Percentiles rank a stretch among this genome's conserved stretches.
Evolutionary conservation across 306 rosid species (phyloP).

Genomic region (Sindora glabra): DNA sequence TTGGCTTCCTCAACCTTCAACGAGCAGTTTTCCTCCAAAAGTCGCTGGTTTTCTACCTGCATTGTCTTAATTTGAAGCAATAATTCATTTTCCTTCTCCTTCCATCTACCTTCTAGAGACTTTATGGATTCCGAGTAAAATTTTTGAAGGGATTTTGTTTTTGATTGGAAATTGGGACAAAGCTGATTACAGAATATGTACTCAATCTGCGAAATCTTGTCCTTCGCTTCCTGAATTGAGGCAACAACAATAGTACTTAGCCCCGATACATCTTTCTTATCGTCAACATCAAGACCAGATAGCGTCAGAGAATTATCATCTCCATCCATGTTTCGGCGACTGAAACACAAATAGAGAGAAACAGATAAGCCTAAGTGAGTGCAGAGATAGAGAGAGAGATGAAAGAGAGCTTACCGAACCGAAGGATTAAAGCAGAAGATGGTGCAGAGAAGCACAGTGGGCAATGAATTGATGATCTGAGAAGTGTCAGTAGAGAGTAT

Average conservation of each 20-base stretch:
- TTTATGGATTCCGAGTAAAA: conserved; percentile 24
- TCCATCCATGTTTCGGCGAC: neutral
- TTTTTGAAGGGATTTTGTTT: conserved; percentile 24
- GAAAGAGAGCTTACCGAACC: neutral
- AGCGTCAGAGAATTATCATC: conserved; percentile 4
- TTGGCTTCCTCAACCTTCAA: conserved; percentile 28
- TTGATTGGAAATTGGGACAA: conserved; percentile 51
- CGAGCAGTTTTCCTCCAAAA: conserved; percentile 32
- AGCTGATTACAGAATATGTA: conserved; percentile 67
- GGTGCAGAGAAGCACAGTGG: no score
- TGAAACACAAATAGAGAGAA: neutral
- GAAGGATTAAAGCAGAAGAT: neutral
- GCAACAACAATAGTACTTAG: conserved; percentile 83
- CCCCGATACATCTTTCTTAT: conserved; percentile 33
- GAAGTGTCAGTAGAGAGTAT: no score
- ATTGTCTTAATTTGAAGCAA: conserved; percentile 26
- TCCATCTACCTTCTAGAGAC: conserved; percentile 29
- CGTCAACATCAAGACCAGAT: conserved; percentile 23
- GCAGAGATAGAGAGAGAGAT: neutral
- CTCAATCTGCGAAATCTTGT: conserved; percentile 71
- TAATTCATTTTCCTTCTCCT: conserved; percentile 32
- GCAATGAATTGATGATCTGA: no score
- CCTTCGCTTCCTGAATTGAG: conserved; percentile 74
- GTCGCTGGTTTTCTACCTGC: conserved; percentile 23
- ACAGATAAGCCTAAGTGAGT: no score